A percentile compares a stretch with the other conserved stretches of the same genome.
Conservation (phyloP, 2,329 filamentous ascomycete genomes). For the Fusarium graminum region DNA sequence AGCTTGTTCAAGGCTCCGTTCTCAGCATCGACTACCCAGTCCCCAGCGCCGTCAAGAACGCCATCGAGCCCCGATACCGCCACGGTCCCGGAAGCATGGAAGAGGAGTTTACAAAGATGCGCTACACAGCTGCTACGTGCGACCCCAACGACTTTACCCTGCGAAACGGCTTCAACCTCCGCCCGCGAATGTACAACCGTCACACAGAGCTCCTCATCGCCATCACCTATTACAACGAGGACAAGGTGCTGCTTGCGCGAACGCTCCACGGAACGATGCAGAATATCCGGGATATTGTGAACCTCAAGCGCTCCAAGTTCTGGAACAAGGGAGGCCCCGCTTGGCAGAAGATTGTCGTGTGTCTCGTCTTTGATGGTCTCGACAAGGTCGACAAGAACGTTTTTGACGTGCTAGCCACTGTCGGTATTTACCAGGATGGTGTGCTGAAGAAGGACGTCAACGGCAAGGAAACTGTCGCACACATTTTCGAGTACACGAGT, state of each 20-base stretch:
- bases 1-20: conserved; percentile 47
- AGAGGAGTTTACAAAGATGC: conserved; percentile 47
- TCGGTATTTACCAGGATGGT: conserved; percentile 47
- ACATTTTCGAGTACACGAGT: conserved; percentile 48
- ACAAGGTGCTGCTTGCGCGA: conserved; percentile 46
- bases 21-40: conserved; percentile 47
- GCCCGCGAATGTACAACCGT: conserved; percentile 47
- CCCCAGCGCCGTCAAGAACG: conserved; percentile 47
- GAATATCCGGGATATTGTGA: conserved; percentile 46
- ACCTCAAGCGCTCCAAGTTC: conserved; percentile 46
- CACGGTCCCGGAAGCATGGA: conserved; percentile 35
- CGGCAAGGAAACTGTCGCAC: conserved; percentile 45
- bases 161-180: conserved; percentile 45
- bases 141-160: conserved; percentile 47
- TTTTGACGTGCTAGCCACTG: conserved; percentile 45
- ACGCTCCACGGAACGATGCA: conserved; percentile 46
- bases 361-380: conserved; percentile 45
- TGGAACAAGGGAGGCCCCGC: conserved; percentile 47
- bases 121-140: conserved; percentile 47
- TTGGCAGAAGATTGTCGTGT: conserved; percentile 47
- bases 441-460: conserved; percentile 48
- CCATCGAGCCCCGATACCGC: conserved; percentile 42
- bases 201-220: conserved; percentile 46
- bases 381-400: conserved; percentile 48
- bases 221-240: conserved; percentile 48